Base-by-base conservation (phyloP, 305 asterid genomes). In the Andrographis paniculata region DNA sequence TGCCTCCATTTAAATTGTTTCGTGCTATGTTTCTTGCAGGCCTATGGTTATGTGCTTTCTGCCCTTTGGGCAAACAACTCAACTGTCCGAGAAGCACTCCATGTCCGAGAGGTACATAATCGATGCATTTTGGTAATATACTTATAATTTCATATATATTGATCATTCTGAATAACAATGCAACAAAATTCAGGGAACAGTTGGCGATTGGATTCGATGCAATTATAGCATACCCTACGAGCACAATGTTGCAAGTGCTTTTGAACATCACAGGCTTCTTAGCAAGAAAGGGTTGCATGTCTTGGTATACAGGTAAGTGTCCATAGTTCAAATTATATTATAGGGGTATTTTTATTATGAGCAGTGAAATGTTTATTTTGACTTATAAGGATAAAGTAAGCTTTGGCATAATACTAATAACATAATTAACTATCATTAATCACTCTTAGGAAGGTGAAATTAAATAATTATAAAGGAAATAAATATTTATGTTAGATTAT, bases 21-120 rank as follows among this genome's bases (percentile, higher is more conserved):
- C 0, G 4, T 33, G 8, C 4, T 9, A 0, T 33, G 42, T 41
- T 42, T 22, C 2, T 37, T 48, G 61, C 71, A 78, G 87, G 1
- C 4, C 1, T n/a, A 47, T 8, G 58, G 23, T 42, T 66, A 62
- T 20, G 20, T 17, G 41, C 17, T 41, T 36, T 60, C 71, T 47
- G 37, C 50, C 33, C 42, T 53, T 4, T 82, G 80, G 84, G 76
- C 74, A 6, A 78, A 71, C 19, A 62, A 78, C 55, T 55, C 67
- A 50, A 38, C 56, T 17, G 79, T 78, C 9, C 82, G 41, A 74
- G 63, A 76, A 39, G 72, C 94, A 53, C 86, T 82, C 13, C 66
- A 64, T 22, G 45, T 72, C 21, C 63, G 74, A 42, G 40, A 82
- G 70, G 67, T 10, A 3, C 5, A 14, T 0, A 21, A 15, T 1